phyloP scores from a whole-genome alignment of 2,329 filamentous ascomycete genomes.

The Fusarium sp. region DNA sequence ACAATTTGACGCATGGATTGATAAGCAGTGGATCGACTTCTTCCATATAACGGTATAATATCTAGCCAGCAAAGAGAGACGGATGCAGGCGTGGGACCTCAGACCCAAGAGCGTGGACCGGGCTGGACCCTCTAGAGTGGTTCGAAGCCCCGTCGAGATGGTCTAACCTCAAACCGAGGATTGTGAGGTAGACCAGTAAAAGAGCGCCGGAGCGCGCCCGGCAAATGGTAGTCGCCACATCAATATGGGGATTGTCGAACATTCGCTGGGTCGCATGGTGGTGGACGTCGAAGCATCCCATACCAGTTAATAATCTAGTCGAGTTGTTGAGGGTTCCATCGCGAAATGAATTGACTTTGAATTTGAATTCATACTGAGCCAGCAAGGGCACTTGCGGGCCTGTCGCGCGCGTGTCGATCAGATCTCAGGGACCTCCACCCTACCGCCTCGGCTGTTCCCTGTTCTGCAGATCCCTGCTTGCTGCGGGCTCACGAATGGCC shows the following conservation, averaged over 20 bases:
- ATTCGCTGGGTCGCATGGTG: conserved; percentile 13
- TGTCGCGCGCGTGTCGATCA: conserved; percentile 50
- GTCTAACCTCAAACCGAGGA: conserved; percentile 28
- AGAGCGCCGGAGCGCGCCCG: conserved; percentile 33
- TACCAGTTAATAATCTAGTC: conserved; percentile 12
- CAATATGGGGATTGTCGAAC: conserved; percentile 18
- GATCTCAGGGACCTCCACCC: conserved; percentile 52
- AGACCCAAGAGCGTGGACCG: conserved; percentile 36
- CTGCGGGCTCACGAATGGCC: conserved; percentile 24
- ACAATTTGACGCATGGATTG: conserved; percentile 14
- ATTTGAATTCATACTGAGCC: conserved; percentile 16
- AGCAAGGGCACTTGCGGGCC: conserved; percentile 37
- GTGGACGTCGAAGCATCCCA: conserved; percentile 1
- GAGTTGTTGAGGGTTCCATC: conserved; percentile 13
- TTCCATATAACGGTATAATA: too few relatives aligned
- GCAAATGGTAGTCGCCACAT: conserved; percentile 30
- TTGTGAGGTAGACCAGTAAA: conserved; percentile 27
- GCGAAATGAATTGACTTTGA: conserved; percentile 47
- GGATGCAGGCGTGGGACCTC: conserved; percentile 10
- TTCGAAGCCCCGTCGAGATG: conserved; percentile 37
- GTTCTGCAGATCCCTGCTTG: conserved; percentile 42
- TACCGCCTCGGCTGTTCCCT: conserved; percentile 46
- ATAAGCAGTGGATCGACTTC: not conserved
- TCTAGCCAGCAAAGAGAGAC: not conserved
- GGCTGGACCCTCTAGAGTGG: conserved; percentile 44